These are phyloP conservation scores for Wickerhamomyces bisporus DNA, from an alignment of 805 yeast genomes.

Conservation along the genomic window DNA sequence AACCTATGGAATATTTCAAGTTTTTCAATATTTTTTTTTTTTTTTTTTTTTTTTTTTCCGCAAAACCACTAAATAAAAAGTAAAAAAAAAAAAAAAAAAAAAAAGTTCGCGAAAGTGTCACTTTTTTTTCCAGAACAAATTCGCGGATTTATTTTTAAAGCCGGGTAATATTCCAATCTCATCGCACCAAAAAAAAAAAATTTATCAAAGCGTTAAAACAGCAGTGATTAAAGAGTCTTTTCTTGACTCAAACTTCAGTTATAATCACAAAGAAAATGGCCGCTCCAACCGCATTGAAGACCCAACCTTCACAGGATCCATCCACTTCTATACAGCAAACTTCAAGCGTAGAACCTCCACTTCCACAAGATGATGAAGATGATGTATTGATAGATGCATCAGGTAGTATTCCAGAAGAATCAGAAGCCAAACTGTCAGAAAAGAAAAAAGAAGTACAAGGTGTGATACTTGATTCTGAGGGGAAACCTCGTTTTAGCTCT, in stretches of 20 bases:
- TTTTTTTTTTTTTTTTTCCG: background rate
- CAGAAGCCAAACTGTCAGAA: conserved; percentile 10
- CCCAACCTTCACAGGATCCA: too few relatives aligned
- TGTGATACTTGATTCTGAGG: conserved; percentile 62
- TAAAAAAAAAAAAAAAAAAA: too few relatives aligned
- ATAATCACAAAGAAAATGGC: conserved; percentile 29
- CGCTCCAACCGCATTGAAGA: conserved; percentile 39
- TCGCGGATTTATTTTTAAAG: background rate
- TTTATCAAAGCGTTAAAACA: background rate
- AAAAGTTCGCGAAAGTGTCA: background rate
- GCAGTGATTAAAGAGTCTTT: background rate
- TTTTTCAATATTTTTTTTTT: too few relatives aligned
- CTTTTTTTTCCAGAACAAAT: background rate
- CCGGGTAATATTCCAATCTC: background rate
- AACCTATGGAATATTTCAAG: too few relatives aligned
- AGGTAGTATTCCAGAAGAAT: conserved; percentile 18
- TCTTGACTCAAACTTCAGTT: background rate
- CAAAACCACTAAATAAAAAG: background rate
- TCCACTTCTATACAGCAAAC: too few relatives aligned
- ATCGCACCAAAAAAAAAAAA: conserved; percentile 1
- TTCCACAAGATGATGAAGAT: conserved; percentile 28
- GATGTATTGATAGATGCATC: conserved; percentile 34
- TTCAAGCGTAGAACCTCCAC: too few relatives aligned
- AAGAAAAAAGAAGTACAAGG: conserved; percentile 24
- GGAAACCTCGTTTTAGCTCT: conserved; percentile 80